Conservation (phyloP, 148 eudicot genomes). For the Fagopyrum tataricum region DNA sequence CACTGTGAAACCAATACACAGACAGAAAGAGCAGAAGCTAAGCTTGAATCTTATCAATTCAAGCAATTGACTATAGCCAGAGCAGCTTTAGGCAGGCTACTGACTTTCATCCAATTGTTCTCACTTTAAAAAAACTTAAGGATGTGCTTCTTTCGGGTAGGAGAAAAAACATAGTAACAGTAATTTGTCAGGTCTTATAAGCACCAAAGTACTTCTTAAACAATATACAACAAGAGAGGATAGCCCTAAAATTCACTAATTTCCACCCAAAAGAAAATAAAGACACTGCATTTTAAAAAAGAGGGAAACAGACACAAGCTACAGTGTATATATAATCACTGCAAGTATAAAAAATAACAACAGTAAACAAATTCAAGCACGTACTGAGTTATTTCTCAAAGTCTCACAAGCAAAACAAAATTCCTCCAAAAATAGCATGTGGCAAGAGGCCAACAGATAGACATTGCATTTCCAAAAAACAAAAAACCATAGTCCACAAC, state of each 20-base stretch:
- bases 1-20: neutral
- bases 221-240: neutral
- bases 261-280: neutral
- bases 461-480: no score
- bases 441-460: no score
- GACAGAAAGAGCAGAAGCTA: neutral
- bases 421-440: no score
- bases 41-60: neutral
- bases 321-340: no score
- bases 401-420: no score
- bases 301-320: no score
- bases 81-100: neutral
- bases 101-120: neutral
- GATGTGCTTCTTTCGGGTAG: neutral
- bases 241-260: neutral
- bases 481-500: neutral
- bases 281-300: conserved; percentile 1
- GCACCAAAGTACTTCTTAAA: neutral
- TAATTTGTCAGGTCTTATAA: neutral
- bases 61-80: neutral
- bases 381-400: no score
- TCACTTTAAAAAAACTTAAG: neutral
- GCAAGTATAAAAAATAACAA: no score
- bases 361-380: no score
- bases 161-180: neutral